phyloP scores from a whole-genome alignment of 2,329 filamentous ascomycete species.

The Alternaria brassicae region DNA sequence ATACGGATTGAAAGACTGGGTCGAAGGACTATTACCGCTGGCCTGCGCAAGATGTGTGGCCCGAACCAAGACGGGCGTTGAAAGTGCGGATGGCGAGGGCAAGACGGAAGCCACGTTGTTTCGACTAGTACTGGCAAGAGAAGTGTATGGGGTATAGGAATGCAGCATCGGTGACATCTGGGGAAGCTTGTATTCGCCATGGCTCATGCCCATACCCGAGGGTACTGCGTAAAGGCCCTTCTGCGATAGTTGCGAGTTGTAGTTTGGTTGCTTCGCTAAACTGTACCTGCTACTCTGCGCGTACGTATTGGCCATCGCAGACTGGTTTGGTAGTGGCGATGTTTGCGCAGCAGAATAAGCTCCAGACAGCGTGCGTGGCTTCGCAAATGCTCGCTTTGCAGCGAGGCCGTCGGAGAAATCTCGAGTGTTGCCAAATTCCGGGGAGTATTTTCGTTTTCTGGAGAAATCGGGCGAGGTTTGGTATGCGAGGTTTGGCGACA shows the following conservation, averaged over 20 bases:
- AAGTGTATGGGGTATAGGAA: conserved; percentile 53
- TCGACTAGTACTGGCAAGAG: conserved; percentile 54
- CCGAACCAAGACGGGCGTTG: conserved; percentile 69
- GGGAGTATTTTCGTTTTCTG: conserved; percentile 45
- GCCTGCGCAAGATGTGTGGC: conserved; percentile 69
- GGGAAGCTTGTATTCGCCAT: conserved; percentile 42
- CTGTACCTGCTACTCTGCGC: conserved; percentile 51
- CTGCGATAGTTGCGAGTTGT: conserved; percentile 45
- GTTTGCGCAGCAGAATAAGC: conserved; percentile 46
- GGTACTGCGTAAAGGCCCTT: conserved; percentile 46
- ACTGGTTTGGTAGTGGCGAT: conserved; percentile 50
- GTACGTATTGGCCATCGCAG: conserved; percentile 45
- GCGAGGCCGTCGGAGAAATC: conserved; percentile 34
- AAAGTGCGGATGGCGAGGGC: conserved; percentile 54
- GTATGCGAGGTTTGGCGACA: conserved; percentile 44
- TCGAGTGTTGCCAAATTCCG: conserved; percentile 36
- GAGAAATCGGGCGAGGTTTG: conserved; percentile 38
- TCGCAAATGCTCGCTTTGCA: conserved; percentile 50
- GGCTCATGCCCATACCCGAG: conserved; percentile 35
- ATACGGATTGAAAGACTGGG: conserved; percentile 72
- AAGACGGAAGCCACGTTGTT: conserved; percentile 50
- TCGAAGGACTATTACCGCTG: conserved; percentile 52
- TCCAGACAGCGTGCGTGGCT: conserved; percentile 40
- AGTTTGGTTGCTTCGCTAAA: conserved; percentile 41
- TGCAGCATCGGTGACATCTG: conserved; percentile 46